Evolutionary conservation across 2,329 filamentous ascomycete genomes (phyloP).

Genomic region (Mollisiaceae sp.): DNA sequence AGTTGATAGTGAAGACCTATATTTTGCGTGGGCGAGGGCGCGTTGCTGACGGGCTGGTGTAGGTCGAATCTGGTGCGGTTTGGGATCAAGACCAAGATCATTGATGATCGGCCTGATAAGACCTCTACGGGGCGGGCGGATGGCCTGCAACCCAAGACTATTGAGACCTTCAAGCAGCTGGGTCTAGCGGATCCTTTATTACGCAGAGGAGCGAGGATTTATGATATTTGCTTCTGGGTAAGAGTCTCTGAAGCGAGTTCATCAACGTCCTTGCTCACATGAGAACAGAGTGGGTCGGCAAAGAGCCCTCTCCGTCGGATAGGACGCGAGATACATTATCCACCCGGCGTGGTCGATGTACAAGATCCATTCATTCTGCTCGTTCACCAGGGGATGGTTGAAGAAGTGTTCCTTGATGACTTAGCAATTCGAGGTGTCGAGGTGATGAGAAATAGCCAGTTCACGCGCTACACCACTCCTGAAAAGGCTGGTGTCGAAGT

Average conservation of each 20-base stretch:
- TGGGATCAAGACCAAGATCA: slow-evolving; percentile 67
- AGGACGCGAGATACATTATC: slow-evolving; percentile 46
- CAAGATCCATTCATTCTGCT: slow-evolving; percentile 49
- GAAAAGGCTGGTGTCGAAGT: slow-evolving; percentile 39
- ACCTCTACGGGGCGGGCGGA: slow-evolving; percentile 67
- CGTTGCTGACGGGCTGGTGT: background rate
- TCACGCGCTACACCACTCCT: slow-evolving; percentile 47
- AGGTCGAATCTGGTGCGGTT: slow-evolving; percentile 65
- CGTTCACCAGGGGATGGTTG: slow-evolving; percentile 54
- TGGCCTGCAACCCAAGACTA: slow-evolving; percentile 64
- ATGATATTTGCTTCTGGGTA: slow-evolving; percentile 65
- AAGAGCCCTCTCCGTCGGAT: slow-evolving; percentile 29
- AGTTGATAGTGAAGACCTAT: slow-evolving; percentile 9
- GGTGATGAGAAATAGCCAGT: slow-evolving; percentile 51
- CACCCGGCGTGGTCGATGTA: slow-evolving; percentile 36
- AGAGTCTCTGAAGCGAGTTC: slow-evolving; percentile 38
- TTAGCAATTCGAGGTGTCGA: slow-evolving; percentile 52
- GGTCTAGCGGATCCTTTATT: slow-evolving; percentile 60
- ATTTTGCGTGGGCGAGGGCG: background rate
- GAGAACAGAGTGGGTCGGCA: slow-evolving; percentile 20
- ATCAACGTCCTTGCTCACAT: slow-evolving; percentile 47
- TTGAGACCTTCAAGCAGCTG: slow-evolving; percentile 67
- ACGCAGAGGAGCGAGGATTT: slow-evolving; percentile 61
- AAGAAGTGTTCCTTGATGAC: slow-evolving; percentile 61
- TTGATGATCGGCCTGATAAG: slow-evolving; percentile 72